Base-by-base conservation (phyloP, 345 rosid genomes). In the Draba incana region DNA sequence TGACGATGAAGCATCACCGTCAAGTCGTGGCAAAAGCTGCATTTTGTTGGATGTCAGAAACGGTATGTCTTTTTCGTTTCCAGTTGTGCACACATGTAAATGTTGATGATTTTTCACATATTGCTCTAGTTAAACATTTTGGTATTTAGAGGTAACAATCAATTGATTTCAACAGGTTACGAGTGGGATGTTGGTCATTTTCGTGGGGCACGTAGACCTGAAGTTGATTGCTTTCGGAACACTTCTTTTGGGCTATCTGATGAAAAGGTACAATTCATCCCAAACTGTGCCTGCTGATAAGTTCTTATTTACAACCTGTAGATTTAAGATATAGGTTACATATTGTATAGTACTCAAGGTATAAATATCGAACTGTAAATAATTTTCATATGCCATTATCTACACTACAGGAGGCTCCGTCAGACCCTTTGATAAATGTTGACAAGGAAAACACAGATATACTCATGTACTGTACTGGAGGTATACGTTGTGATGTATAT, bases 181-280 rank as follows among this genome's bases (percentile, higher is more conserved):
- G 98, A 93, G 60, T 90, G 98, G 97, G 98, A 93, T 78, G 82
- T 93, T 84, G 98, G 97, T 75, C 96, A 93, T 76, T 93, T 90
- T 70, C 77, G 12, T 46, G 89, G 85, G 38, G 92, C 90, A 33
- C 81, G 14, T 58, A 88, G 97, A 71, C 98, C 98, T 54, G 87
- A 88, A 71, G 93, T 87, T 66, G 96, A 93, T 69, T 85, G 97
- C 80, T 93, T 93, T 75, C 85, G 97, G 68, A 88, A 85, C 77
- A 90, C 96, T 41, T 82, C 96, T 9, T 85, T 86, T 66, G 97
- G 94, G 62, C 77, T 77, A 55, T 79, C 92, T 57, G 56, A 81
- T 53, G 77, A 75, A 42, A 78, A 84, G 93, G 97, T 90, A 79
- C 69, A 56, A 6, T 13, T 53, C 41, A 47, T 67, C 45, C 42